Evolutionary conservation across 2,329 filamentous ascomycete species (phyloP), one percentile per base, ranked within the genome.

Genomic region (Helminthosporium solani): DNA sequence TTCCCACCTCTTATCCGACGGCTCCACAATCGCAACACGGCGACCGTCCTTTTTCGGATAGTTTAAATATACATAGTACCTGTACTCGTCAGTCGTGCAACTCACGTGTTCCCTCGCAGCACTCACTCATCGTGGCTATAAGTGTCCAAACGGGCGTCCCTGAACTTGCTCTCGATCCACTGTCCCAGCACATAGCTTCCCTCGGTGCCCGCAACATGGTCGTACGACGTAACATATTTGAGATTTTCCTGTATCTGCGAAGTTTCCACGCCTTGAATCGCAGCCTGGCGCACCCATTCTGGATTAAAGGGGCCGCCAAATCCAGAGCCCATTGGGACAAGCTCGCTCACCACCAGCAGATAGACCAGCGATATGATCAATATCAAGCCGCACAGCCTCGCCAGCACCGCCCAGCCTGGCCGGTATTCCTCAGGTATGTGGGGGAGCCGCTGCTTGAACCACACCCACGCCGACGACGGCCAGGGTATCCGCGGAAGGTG

Each of bases 171-270:
- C 69, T 91, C 81, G 44, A 96, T 83, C 75, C 91, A 95, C 73
- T 89, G 81, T 7, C 89, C 92, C 44, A 95, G 78, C 36, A 86
- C 88, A 60, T 86, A 90, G 72, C 95, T 92, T 38, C 94, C 94
- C 73, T 96, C 86, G 2, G 90, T 95, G n/a, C 94, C 94, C 2
- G 90, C 94, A 52, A 97, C 79, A 70, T 97, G 94, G 51, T 94
- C 88, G 66, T 88, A 96, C 45, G 81, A 81, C 3, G 90, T 92
- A 52, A 92, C 83, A 63, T 91, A 87, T 60, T 81, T 76, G 49
- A 96, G 73, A 47, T 88, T 87, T 33, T 88, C 84, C 53, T 83
- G 80, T 66, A 78, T 77, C 39, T 68, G 60, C 48, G 78, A 77
- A 44, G 82, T 76, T 61, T 95, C 86, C 54, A 95, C 81, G 58